Conservation (phyloP, 805 yeast species). For the Nakazawaea ambrosiae region DNA sequence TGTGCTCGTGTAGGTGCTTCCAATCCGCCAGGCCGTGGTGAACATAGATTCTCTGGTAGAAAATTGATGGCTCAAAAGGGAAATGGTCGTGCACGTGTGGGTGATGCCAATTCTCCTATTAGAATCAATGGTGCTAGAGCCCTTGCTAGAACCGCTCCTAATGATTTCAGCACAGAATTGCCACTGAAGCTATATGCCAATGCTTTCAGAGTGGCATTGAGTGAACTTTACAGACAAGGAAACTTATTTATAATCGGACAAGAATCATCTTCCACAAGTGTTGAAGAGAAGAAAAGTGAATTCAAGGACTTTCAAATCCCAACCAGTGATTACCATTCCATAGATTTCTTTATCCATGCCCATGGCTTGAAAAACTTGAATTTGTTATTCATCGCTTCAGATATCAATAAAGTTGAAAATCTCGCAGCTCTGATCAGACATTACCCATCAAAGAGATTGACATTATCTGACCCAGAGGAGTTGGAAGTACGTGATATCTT, state of each 20-base stretch:
- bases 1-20: constrained; percentile 83
- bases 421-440: constrained; percentile 51
- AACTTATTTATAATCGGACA: constrained; percentile 63
- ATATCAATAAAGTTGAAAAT: constrained; percentile 35
- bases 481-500: constrained; percentile 79
- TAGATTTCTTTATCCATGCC: constrained; percentile 31
- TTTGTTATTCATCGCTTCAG: constrained; percentile 63
- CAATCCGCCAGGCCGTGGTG: constrained; percentile 80
- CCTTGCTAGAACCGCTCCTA: constrained; percentile 83
- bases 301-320: constrained; percentile 20
- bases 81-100: constrained; percentile 89
- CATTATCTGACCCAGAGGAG: constrained; percentile 66
- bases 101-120: constrained; percentile 92
- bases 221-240: constrained; percentile 74
- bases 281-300: constrained; percentile 19
- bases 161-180: constrained; percentile 75
- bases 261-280: constrained; percentile 10
- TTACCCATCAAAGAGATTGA: constrained; percentile 44
- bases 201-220: constrained; percentile 78
- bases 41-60: constrained; percentile 75
- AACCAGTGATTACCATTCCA: constrained; percentile 23
- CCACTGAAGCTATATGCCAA: constrained; percentile 65
- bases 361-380: constrained; percentile 45
- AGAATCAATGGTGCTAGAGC: constrained; percentile 89
- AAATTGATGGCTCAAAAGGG: constrained; percentile 91